A percentile compares a stretch with the other conserved stretches of the same genome.
Conservation (phyloP, 2,329 filamentous ascomycete genomes). For the Alternaria hordeiaustralica region DNA sequence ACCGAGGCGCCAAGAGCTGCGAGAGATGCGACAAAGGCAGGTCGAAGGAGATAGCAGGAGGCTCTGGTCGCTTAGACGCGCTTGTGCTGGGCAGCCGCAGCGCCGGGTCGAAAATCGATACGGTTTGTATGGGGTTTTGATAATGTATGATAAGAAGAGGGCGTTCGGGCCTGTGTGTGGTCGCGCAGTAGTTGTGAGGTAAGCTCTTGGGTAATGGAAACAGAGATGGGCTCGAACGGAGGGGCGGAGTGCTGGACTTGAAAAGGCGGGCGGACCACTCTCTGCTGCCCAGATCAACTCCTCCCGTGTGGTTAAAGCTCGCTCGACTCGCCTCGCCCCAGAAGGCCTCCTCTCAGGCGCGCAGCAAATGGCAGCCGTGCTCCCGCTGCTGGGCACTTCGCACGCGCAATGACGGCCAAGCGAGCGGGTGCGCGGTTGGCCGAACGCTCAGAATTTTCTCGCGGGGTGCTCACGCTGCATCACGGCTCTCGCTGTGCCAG, state of each 20-base stretch:
- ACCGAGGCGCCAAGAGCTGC: conserved; percentile 42
- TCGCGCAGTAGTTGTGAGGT: conserved; percentile 54
- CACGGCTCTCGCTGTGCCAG: conserved; percentile 12
- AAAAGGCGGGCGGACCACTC: conserved; percentile 42
- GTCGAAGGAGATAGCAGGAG: conserved; percentile 29
- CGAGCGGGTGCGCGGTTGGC: conserved; percentile 28
- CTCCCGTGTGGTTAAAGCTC: conserved; percentile 25
- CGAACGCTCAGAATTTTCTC: conserved; percentile 36
- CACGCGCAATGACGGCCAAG: conserved; percentile 26
- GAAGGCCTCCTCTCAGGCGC: conserved; percentile 14
- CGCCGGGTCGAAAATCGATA: conserved; percentile 42
- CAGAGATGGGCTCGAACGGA: conserved; percentile 36
- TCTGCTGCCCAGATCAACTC: conserved; percentile 28
- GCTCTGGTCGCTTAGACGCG: conserved; percentile 48
- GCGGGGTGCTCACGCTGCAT: conserved; percentile 29
- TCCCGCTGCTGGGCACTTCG: conserved; percentile 20
- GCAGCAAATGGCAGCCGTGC: conserved; percentile 32
- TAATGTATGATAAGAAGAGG: conserved; percentile 53
- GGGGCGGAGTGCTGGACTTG: conserved; percentile 44
- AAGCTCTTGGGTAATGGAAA: conserved; percentile 59
- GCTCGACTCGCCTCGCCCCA: conserved; percentile 19
- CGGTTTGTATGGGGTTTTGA: conserved; percentile 48
- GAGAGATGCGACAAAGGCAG: conserved; percentile 42
- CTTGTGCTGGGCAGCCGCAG: conserved; percentile 40
- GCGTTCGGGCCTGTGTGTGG: conserved; percentile 41